Conservation (phyloP, 2,329 filamentous ascomycete species). For the Sporothrix globosa region DNA sequence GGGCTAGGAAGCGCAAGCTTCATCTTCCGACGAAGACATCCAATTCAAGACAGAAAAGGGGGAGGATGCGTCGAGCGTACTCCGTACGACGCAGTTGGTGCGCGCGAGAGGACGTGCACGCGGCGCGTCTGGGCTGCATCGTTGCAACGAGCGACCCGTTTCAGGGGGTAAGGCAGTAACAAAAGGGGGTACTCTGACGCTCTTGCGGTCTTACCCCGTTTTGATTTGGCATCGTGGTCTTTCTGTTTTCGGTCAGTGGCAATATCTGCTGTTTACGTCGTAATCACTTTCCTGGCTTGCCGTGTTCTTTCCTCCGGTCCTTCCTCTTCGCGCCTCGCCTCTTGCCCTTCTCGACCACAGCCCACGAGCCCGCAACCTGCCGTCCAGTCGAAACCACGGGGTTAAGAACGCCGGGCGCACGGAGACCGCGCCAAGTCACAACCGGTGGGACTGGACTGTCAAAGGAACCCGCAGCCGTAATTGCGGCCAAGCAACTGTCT, state of each 20-base stretch:
- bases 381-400: conserved; percentile 1
- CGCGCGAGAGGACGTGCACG: conserved; percentile 29
- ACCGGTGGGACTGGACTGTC: conserved; percentile 13
- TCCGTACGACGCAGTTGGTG: conserved; percentile 7
- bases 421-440: background rate
- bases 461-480: conserved; percentile 18
- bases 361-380: background rate
- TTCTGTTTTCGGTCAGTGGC: conserved; percentile 10
- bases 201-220: background rate
- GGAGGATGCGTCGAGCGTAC: conserved; percentile 7
- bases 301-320: background rate
- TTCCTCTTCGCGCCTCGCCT: background rate
- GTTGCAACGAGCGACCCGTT: conserved; percentile 21
- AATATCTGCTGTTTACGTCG: too few relatives aligned
- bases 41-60: conserved; percentile 20
- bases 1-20: background rate
- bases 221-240: conserved; percentile 14
- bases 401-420: conserved; percentile 15
- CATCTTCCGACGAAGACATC: background rate
- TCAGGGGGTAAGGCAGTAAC: conserved; percentile 17
- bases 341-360: conserved; percentile 13
- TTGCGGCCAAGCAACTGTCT: conserved; percentile 27
- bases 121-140: conserved; percentile 24
- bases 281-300: too few relatives aligned
- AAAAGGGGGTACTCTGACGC: background rate